These are phyloP conservation scores for Chiua sp. DNA, from an alignment of 1,284 basidiomycete genomes.

Conservation along the genomic window DNA sequence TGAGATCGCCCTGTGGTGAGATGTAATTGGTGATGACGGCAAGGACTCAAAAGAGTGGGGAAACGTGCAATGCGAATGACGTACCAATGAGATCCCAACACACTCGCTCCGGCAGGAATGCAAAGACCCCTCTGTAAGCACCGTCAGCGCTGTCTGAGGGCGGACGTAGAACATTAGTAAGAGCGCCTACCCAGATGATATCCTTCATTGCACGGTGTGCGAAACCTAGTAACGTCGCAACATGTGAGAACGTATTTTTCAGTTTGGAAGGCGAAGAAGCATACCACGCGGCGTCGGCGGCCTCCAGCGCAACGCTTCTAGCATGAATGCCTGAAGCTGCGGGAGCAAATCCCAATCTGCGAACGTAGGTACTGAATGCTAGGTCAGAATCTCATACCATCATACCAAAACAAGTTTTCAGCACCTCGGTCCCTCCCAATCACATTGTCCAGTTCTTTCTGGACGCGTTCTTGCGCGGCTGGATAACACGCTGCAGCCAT, in stretches of 20 bases:
- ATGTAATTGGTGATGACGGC: too few relatives aligned
- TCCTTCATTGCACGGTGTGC: constrained; percentile 62
- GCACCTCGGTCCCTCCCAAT: constrained; percentile 54
- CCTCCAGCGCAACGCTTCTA: constrained; percentile 66
- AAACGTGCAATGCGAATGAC: not conserved
- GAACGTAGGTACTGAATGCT: constrained; percentile 42
- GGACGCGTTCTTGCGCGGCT: constrained; percentile 56
- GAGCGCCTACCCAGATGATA: constrained; percentile 54
- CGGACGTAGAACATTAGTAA: not conserved
- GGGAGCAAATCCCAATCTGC: constrained; percentile 55
- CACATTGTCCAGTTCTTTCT: constrained; percentile 62
- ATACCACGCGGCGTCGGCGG: constrained; percentile 49
- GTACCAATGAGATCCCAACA: constrained; percentile 64
- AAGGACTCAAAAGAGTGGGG: too few relatives aligned
- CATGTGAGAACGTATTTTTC: too few relatives aligned
- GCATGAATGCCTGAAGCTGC: constrained; percentile 61
- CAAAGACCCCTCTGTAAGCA: constrained; percentile 50
- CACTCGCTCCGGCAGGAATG: constrained; percentile 61
- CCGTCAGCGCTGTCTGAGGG: not conserved
- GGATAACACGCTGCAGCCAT: constrained; percentile 68
- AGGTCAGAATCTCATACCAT: not conserved
- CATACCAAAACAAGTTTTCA: too few relatives aligned
- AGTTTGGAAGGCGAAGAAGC: too few relatives aligned
- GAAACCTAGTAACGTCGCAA: constrained; percentile 42
- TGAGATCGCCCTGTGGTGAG: constrained; percentile 9